These are phyloP conservation scores for Neckera pumila DNA, from an alignment of 225 moss, liverwort and hornwort species.

Conservation along the genomic window DNA sequence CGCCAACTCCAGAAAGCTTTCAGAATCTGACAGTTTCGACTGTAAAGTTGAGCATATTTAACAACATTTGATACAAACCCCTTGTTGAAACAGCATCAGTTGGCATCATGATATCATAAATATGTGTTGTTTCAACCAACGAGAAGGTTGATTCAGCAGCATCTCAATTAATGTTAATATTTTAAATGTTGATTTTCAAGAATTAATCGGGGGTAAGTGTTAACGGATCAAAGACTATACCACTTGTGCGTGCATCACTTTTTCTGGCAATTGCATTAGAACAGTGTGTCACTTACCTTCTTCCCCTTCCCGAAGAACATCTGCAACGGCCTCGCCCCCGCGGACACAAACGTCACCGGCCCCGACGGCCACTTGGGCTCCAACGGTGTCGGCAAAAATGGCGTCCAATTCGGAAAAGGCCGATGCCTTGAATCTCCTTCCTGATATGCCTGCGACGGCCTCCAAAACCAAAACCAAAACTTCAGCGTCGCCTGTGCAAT, in stretches of 20 bases:
- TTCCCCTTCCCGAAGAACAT: background rate
- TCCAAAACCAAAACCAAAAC: conserved; percentile 20
- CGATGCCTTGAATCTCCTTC: conserved; percentile 1
- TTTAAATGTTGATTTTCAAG: background rate
- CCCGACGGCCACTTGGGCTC: conserved; percentile 19
- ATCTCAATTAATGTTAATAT: background rate
- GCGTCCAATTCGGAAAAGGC: conserved; percentile 17
- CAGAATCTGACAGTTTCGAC: background rate
- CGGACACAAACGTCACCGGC: background rate
- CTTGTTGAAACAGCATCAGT: background rate
- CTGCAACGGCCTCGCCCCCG: conserved; percentile 1
- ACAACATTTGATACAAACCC: background rate
- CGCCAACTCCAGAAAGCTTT: background rate
- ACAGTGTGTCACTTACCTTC: background rate
- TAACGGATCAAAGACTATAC: background rate
- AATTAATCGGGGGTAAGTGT: background rate
- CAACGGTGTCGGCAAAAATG: background rate
- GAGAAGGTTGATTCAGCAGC: background rate
- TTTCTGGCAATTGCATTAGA: background rate
- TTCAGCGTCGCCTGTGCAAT: background rate
- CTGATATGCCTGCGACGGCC: conserved; percentile 8
- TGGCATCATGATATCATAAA: background rate
- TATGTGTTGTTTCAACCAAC: background rate
- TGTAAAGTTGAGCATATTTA: background rate
- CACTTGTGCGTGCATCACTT: background rate